Evolutionary conservation across 2,329 filamentous ascomycete genomes (phyloP).

Genomic region (Cryphonectria radicalis): DNA sequence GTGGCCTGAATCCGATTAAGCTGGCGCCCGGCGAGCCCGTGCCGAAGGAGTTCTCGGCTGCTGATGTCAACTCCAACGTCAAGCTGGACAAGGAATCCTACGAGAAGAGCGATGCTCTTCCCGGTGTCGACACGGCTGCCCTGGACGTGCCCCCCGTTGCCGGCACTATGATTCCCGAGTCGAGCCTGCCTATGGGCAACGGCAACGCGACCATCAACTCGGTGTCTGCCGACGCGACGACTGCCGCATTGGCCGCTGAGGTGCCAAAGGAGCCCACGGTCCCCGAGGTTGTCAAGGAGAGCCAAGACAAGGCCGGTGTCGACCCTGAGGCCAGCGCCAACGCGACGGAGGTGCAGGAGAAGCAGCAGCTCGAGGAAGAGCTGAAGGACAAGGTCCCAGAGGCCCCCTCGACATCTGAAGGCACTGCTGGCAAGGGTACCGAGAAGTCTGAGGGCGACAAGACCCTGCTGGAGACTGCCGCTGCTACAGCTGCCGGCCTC

Average conservation of each 20-base stretch:
- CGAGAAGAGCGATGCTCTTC: conserved; percentile 73
- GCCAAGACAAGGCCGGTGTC: conserved; percentile 67
- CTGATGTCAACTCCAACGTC: conserved; percentile 73
- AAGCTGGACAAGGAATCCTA: conserved; percentile 85
- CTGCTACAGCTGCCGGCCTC: conserved; percentile 41
- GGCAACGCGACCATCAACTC: conserved; percentile 55
- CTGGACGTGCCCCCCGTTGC: conserved; percentile 57
- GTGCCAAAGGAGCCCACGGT: conserved; percentile 64
- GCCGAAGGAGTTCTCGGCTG: conserved; percentile 69
- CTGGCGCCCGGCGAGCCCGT: conserved; percentile 81
- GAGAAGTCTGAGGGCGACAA: conserved; percentile 55
- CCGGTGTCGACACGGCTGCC: conserved; percentile 48
- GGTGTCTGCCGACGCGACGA: conserved; percentile 63
- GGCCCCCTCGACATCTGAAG: conserved; percentile 61
- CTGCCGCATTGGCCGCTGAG: conserved; percentile 68
- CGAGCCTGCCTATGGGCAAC: conserved; percentile 69
- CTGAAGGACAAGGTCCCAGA: conserved; percentile 69
- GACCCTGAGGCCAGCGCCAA: conserved; percentile 71
- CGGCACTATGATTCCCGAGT: conserved; percentile 77
- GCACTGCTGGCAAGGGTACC: conserved; percentile 55
- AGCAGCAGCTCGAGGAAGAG: conserved; percentile 72
- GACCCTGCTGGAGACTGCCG: conserved; percentile 46
- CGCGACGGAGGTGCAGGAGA: conserved; percentile 69
- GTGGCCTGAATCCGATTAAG: conserved; percentile 77
- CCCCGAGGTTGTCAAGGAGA: conserved; percentile 71